These are phyloP conservation scores for Solanum aculeatissimum DNA, from an alignment of 305 asterid species.

Conservation along the genomic window DNA sequence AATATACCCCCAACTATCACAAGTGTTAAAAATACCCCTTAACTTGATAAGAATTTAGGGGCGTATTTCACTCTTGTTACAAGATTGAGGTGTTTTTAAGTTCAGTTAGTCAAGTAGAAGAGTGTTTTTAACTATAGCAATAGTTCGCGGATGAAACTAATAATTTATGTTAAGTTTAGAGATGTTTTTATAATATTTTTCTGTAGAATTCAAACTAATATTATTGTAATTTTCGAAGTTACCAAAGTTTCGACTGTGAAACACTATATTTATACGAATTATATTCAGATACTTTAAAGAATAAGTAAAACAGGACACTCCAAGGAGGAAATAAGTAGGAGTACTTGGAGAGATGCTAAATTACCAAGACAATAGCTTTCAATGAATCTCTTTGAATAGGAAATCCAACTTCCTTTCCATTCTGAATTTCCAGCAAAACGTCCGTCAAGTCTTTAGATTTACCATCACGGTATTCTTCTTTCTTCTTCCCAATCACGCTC, in stretches of 20 bases:
- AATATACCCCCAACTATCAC: too few species aligned
- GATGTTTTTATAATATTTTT: too few species aligned
- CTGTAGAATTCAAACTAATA: too few species aligned
- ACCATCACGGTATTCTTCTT: not conserved
- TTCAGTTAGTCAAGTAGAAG: too few species aligned
- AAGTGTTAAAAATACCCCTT: too few species aligned
- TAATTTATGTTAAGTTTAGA: too few species aligned
- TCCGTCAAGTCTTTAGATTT: not conserved
- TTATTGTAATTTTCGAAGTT: not conserved
- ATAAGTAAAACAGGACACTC: not conserved
- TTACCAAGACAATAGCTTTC: not conserved
- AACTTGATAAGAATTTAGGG: too few species aligned
- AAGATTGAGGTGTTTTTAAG: too few species aligned
- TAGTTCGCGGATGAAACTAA: too few species aligned
- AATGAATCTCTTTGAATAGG: not conserved
- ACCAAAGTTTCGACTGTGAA: not conserved
- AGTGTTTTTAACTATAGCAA: too few species aligned
- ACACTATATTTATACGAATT: not conserved
- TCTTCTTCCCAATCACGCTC: not conserved
- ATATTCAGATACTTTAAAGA: too few species aligned
- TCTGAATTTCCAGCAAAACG: not conserved
- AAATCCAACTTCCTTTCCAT: not conserved
- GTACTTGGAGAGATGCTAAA: not conserved
- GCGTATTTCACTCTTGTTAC: too few species aligned
- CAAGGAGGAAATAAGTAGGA: not conserved